Percentiles rank a stretch among this genome's conserved stretches.
Evolutionary conservation across 495 filamentous ascomycete species (phyloP).

Genomic region (Sphaerosporella brunnea): DNA sequence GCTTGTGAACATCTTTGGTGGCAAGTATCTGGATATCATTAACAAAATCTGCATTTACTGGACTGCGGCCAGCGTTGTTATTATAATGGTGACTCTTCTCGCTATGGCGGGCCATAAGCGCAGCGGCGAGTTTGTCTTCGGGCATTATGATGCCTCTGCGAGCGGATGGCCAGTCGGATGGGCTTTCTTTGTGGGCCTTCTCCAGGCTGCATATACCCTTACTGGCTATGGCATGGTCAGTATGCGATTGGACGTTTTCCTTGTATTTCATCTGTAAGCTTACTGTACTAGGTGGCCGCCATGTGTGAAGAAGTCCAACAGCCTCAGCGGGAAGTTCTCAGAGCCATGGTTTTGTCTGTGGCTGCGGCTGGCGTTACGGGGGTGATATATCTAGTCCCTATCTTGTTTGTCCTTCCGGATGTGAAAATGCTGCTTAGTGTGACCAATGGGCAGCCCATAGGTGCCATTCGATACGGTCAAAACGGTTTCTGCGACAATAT

Average conservation of each 20-base stretch:
- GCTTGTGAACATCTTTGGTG: constrained; percentile 39
- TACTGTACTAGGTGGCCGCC: constrained; percentile 28
- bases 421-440: constrained; percentile 34
- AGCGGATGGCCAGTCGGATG: constrained; percentile 41
- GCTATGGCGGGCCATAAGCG: constrained; percentile 38
- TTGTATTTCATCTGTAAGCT: not conserved
- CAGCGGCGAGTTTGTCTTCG: constrained; percentile 42
- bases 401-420: constrained; percentile 45
- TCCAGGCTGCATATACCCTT: constrained; percentile 40
- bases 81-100: constrained; percentile 42
- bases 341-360: constrained; percentile 42
- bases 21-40: constrained; percentile 42
- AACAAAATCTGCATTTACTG: constrained; percentile 53
- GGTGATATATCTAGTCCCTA: constrained; percentile 42
- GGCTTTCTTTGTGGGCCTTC: constrained; percentile 36
- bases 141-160: constrained; percentile 39
- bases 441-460: constrained; percentile 41
- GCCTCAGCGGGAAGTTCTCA: constrained; percentile 40
- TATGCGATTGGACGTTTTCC: not conserved
- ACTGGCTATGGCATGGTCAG: constrained; percentile 41
- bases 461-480: too few species aligned
- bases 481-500: too few species aligned
- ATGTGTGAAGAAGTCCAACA: constrained; percentile 40
- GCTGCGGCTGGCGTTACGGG: constrained; percentile 41
- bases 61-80: constrained; percentile 40